A percentile compares a stretch with the other conserved stretches of the same genome.
Evolutionary conservation across 352 stramenopile genomes (phyloP).

Genomic region (Aphanomyces astaci): DNA sequence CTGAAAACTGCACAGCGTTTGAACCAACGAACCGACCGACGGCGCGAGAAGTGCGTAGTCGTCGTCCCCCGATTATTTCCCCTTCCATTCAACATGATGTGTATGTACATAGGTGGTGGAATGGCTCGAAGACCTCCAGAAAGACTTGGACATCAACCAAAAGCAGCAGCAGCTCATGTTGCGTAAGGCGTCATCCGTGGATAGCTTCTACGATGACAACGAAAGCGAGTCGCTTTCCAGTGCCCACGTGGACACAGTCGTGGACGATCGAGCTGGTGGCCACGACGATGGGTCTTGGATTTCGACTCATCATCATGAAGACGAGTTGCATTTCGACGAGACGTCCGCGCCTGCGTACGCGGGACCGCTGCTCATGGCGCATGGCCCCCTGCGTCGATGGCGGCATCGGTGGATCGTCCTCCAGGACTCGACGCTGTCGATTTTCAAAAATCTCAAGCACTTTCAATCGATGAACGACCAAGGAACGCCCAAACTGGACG

Average conservation of each 20-base stretch:
- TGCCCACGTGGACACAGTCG: no score
- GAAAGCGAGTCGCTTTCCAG: not conserved
- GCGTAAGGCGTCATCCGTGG: no score
- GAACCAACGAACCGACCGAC: slow-evolving; percentile 57
- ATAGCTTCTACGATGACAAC: not conserved
- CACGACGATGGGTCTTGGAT: not conserved
- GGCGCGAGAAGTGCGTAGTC: slow-evolving; percentile 27
- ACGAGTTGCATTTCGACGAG: slow-evolving; percentile 14
- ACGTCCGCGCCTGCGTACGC: not conserved
- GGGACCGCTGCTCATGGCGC: not conserved
- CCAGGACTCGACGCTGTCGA: not conserved
- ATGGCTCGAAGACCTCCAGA: slow-evolving; percentile 23
- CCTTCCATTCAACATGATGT: not conserved
- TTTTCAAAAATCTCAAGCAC: slow-evolving; percentile 13
- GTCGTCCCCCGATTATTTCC: no score
- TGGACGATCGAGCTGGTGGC: not conserved
- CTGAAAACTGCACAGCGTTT: slow-evolving; percentile 67
- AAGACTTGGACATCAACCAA: not conserved
- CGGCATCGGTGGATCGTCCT: slow-evolving; percentile 16
- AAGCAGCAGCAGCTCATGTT: no score
- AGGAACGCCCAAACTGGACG: not conserved
- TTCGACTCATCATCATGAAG: not conserved
- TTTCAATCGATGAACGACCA: not conserved
- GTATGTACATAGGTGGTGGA: slow-evolving; percentile 10
- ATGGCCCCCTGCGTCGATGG: slow-evolving; percentile 8